Base-by-base conservation (phyloP, 768 basidiomycete species). In the Hysterangium stoloniferum region DNA sequence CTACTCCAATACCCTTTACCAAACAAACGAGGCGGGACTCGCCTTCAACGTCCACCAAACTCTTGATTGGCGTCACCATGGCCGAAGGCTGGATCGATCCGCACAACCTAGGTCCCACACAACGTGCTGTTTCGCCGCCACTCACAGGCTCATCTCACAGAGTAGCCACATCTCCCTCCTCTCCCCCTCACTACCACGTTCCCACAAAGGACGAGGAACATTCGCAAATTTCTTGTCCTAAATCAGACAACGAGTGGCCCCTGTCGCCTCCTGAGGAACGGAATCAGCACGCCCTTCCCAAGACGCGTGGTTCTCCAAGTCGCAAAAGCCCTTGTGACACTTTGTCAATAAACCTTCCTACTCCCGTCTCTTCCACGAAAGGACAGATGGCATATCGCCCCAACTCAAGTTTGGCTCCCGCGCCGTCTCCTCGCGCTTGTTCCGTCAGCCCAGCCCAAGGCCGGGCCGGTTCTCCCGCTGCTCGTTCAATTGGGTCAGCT, bases 1-100 rank as follows among this genome's bases (percentile, higher is more conserved):
- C 49, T 42, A 51, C 38, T 13, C 29, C 49, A 17, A 28, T 51
- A 32, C 49, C 35, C 7, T 31, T 42, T 40, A 29, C 49, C 29
- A 51, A 31, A 51, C 20, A n/a, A 15, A 15, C 15, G 4, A 50
- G 42, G 48, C 38, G 40, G 6, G 31, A 40, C n/a, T 51, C 49
- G 3, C 49, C 49, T 29, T 40, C 49, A n/a, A 37, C 49, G n/a
- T 51, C 31, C 24, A 29, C 49, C n/a, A 51, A 40, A 15, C 41
- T 51, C 7, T 9, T 51, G 15, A 32, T 51, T 12, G 13, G 33
- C 44, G 44, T 45, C 25, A 15, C 24, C 7, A 32, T 15, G 20
- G 19, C 24, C 28, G 6, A n/a, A n/a, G n/a, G n/a, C n/a, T n/a
- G n/a, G n/a, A n/a, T n/a, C n/a, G n/a, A n/a, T n/a, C n/a, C n/a